Base-by-base conservation (phyloP, 495 filamentous ascomycete genomes). In the Bacidia rubella region DNA sequence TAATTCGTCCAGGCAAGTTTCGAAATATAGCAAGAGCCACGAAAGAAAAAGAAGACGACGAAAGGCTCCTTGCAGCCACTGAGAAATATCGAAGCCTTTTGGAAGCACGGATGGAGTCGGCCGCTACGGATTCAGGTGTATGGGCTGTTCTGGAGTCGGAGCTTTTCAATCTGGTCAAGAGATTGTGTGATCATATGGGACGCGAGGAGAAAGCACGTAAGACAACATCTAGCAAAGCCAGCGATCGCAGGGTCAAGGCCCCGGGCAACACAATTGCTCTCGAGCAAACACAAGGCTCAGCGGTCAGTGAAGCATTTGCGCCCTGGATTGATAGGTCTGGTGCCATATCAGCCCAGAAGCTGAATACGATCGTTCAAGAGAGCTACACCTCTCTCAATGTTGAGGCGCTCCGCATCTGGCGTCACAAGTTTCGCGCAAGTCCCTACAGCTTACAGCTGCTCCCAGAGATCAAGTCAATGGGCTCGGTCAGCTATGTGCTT, bases 131-230 rank as follows among this genome's bases (percentile, higher is more conserved):
- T 53, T 64, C 75, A 17, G 77, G 79, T 23, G 62, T 93, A 9
- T 93, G 87, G 88, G 66, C 76, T 2, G 66, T 87, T 0, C 72
- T 92, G 55, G 75, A 85, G 52, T 65, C 70, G 2, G 78, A 85
- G 48, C 81, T 93, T 19, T 87, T 87, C 60, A 70, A 74, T 1
- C 67, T 87, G 61, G 69, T 81, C 4, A 54, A 60, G 3, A 72
- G 71, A 53, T 54, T 78, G 23, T 66, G 67, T 27, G 59, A 54
- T 39, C 55, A 63, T 17, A 52, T 53, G 12, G 40, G 58, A 39
- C n/a, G 57, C 39, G 54, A 60, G 27, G 38, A 55, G 55, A 21
- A 47, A 27, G 45, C 39, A 38, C 45, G 56, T 46, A 24, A 54
- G 32, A 46, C 43, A 42, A 40, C 46, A 49, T 51, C 21, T 25